These are phyloP conservation scores for Zygosaccharomyces pseudorouxii DNA, from an alignment of 805 yeast species.

Conservation along the genomic window DNA sequence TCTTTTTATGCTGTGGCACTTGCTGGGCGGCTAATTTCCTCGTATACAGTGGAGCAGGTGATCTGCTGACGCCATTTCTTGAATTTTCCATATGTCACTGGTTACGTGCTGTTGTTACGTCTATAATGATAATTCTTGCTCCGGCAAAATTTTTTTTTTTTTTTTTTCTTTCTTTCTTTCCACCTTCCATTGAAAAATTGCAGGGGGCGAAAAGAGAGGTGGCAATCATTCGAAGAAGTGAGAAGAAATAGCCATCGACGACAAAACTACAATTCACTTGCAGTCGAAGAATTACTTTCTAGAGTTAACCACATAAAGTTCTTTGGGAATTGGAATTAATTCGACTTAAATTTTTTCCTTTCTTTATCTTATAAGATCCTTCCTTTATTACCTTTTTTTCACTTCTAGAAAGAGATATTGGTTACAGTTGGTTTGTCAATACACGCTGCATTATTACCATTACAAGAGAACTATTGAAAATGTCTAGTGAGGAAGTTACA, in stretches of 20 bases:
- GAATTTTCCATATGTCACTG: background rate
- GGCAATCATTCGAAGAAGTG: slow-evolving; percentile 3
- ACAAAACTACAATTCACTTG: slow-evolving; percentile 1
- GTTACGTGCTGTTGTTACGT: background rate
- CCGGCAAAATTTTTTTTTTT: slow-evolving; percentile 1
- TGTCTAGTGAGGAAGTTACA: slow-evolving; percentile 20
- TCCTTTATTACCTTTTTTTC: background rate
- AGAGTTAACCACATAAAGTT: background rate
- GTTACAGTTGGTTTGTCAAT: slow-evolving; percentile 1
- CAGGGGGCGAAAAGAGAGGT: slow-evolving; percentile 6
- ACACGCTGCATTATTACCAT: slow-evolving; percentile 1
- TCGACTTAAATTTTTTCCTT: background rate
- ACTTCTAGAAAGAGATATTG: background rate
- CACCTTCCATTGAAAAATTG: slow-evolving; percentile 1
- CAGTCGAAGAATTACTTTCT: background rate
- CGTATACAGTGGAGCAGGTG: background rate
- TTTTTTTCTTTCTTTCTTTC: background rate
- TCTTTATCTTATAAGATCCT: background rate
- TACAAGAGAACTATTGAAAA: slow-evolving; percentile 1
- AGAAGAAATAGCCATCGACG: slow-evolving; percentile 1
- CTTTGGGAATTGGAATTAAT: background rate
- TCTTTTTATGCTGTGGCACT: background rate
- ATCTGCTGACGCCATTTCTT: background rate
- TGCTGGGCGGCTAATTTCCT: background rate
- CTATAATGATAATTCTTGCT: background rate